phyloP scores from a whole-genome alignment of 495 filamentous ascomycete species.

The Lophium mytilinum region DNA sequence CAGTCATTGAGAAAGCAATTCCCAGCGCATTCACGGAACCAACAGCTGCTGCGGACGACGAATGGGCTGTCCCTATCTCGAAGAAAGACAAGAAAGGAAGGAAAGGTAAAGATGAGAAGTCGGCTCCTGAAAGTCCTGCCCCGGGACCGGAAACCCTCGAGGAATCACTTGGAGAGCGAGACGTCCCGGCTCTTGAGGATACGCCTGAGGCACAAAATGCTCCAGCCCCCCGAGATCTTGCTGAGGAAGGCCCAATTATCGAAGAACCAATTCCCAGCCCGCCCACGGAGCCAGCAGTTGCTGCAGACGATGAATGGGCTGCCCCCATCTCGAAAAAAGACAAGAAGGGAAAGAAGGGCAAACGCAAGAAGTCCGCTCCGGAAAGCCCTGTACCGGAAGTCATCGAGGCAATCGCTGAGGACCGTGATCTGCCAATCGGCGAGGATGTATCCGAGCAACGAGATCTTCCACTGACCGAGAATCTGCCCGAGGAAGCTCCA shows the following conservation, averaged over 20 bases:
- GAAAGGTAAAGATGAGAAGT: neutral
- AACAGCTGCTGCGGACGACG: neutral
- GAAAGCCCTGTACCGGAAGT: neutral
- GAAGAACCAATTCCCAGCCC: too few relatives aligned
- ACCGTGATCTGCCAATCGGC: neutral
- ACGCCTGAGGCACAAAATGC: too few relatives aligned
- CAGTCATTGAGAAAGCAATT: too few relatives aligned
- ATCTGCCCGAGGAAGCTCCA: neutral
- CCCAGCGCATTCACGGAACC: too few relatives aligned
- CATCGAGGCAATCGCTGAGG: neutral
- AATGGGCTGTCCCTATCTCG: neutral
- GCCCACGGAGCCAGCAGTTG: too few relatives aligned
- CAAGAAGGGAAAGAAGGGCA: constrained; percentile 28
- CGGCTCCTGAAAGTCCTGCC: neutral
- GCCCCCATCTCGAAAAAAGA: constrained; percentile 24
- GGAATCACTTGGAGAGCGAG: neutral
- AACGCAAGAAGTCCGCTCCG: neutral
- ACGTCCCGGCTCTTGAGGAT: too few relatives aligned
- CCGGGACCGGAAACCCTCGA: neutral
- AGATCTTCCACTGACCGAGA: neutral
- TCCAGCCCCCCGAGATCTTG: too few relatives aligned
- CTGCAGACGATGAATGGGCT: constrained; percentile 14
- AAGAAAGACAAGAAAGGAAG: neutral
- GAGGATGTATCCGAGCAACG: neutral
- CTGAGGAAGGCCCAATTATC: too few relatives aligned